Evolutionary conservation across 2,329 filamentous ascomycete genomes (phyloP).

Genomic region (Penicillium glabrum): DNA sequence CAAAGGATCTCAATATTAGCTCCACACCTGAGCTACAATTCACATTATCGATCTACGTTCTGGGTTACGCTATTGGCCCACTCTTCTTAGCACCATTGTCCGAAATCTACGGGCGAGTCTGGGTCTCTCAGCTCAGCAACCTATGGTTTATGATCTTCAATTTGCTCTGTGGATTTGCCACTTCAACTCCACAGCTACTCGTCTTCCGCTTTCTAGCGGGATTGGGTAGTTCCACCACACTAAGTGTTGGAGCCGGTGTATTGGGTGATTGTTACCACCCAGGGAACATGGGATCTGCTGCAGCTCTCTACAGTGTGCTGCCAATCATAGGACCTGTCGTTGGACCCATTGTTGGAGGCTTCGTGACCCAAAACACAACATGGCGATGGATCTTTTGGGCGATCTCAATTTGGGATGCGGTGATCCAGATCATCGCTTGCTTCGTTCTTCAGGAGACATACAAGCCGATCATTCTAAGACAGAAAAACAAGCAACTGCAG

Average conservation of each 20-base stretch:
- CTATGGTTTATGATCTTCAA: slow-evolving; percentile 56
- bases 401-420: slow-evolving; percentile 58
- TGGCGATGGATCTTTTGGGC: slow-evolving; percentile 52
- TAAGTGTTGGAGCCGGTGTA: not conserved
- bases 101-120: slow-evolving; percentile 54
- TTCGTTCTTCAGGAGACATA: slow-evolving; percentile 64
- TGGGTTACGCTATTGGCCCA: slow-evolving; percentile 51
- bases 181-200: slow-evolving; percentile 50
- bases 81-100: slow-evolving; percentile 49
- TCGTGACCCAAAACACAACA: slow-evolving; percentile 53
- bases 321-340: slow-evolving; percentile 62
- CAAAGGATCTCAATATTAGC: slow-evolving; percentile 51
- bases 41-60: slow-evolving; percentile 52
- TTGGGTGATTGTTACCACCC: slow-evolving; percentile 38
- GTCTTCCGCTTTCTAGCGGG: slow-evolving; percentile 56
- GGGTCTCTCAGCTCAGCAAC: slow-evolving; percentile 52
- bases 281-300: slow-evolving; percentile 49
- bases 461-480: slow-evolving; percentile 57
- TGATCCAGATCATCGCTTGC: slow-evolving; percentile 59
- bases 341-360: slow-evolving; percentile 62
- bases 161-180: slow-evolving; percentile 54
- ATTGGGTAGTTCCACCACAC: slow-evolving; percentile 53
- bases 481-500: slow-evolving; percentile 45
- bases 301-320: slow-evolving; percentile 59
- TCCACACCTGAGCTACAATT: slow-evolving; percentile 42